A percentile compares a stretch with the other conserved stretches of the same genome.
Conservation (phyloP, 371 early-diverging fungal genomes). For the Mortierella sp. region DNA sequence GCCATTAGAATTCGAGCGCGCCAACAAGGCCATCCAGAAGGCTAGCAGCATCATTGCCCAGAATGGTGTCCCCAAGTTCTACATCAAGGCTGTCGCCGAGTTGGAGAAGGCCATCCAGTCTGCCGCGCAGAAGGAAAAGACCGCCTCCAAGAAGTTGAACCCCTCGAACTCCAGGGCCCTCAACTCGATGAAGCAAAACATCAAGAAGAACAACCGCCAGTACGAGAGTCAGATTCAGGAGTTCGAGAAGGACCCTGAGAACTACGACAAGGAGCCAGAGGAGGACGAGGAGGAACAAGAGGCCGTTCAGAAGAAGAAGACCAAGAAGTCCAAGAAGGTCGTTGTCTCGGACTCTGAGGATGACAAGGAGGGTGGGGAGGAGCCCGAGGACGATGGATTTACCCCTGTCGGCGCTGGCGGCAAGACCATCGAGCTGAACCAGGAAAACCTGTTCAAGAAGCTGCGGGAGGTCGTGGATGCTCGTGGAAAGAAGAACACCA, state of each 20-base stretch:
- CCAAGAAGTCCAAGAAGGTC: constrained; percentile 56
- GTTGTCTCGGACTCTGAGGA: constrained; percentile 60
- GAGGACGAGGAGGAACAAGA: constrained; percentile 50
- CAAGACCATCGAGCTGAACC: constrained; percentile 73
- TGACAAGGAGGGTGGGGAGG: constrained; percentile 63
- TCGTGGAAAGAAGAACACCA: constrained; percentile 95
- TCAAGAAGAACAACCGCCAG: constrained; percentile 89
- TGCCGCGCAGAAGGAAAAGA: constrained; percentile 70
- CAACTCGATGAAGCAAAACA: constrained; percentile 92
- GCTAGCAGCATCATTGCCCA: constrained; percentile 74
- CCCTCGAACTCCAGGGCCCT: constrained; percentile 85
- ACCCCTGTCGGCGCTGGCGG: constrained; percentile 89
- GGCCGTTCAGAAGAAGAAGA: constrained; percentile 44
- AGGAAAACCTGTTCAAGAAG: constrained; percentile 86
- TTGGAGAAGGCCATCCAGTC: constrained; percentile 82
- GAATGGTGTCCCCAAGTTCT: constrained; percentile 80
- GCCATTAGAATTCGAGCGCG: constrained; percentile 87
- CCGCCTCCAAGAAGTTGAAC: constrained; percentile 86
- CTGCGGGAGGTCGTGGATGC: constrained; percentile 85
- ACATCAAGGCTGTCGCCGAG: constrained; percentile 80
- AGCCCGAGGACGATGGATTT: constrained; percentile 80
- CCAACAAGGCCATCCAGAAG: constrained; percentile 82
- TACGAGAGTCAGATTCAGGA: constrained; percentile 80
- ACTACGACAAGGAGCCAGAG: constrained; percentile 45
- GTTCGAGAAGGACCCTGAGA: constrained; percentile 69